Conservation (phyloP, 2,329 filamentous ascomycete species). For the Alternaria burnsii region DNA sequence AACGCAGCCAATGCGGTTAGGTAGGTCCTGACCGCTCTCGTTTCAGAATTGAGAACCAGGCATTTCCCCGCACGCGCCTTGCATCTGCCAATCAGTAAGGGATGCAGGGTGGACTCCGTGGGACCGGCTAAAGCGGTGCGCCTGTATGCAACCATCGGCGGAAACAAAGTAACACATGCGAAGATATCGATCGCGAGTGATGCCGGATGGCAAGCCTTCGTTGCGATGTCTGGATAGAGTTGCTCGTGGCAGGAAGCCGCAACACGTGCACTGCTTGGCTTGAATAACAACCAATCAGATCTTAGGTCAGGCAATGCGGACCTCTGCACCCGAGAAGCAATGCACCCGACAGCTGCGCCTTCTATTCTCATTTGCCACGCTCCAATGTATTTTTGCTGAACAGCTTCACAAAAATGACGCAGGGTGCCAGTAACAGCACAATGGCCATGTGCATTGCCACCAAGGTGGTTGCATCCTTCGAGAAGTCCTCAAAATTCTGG, state of each 20-base stretch:
- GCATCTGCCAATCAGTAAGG: constrained; percentile 14
- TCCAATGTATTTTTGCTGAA: neutral
- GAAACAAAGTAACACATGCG: neutral
- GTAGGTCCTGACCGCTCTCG: constrained; percentile 12
- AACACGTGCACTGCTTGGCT: constrained; percentile 2
- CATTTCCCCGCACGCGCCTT: constrained; percentile 19
- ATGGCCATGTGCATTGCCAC: constrained; percentile 6
- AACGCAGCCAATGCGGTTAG: constrained; percentile 12
- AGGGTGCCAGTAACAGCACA: constrained; percentile 6
- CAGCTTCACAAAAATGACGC: constrained; percentile 5
- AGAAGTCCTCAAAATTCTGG: neutral
- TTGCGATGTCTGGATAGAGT: constrained; percentile 7
- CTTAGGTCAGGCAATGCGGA: constrained; percentile 6
- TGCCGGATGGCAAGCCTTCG: neutral
- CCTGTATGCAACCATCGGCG: neutral
- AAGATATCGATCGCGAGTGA: neutral
- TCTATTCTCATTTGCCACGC: neutral
- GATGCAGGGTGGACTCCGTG: constrained; percentile 1
- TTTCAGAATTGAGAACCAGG: constrained; percentile 17
- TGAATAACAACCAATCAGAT: constrained; percentile 9
- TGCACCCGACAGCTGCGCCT: constrained; percentile 1
- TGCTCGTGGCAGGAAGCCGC: constrained; percentile 1
- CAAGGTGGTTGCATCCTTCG: constrained; percentile 7
- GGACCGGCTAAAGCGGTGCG: constrained; percentile 13
- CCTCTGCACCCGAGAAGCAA: constrained; percentile 13